phyloP scores from a whole-genome alignment of 2,329 filamentous ascomycete species.

The Daldinia eschscholtzii region DNA sequence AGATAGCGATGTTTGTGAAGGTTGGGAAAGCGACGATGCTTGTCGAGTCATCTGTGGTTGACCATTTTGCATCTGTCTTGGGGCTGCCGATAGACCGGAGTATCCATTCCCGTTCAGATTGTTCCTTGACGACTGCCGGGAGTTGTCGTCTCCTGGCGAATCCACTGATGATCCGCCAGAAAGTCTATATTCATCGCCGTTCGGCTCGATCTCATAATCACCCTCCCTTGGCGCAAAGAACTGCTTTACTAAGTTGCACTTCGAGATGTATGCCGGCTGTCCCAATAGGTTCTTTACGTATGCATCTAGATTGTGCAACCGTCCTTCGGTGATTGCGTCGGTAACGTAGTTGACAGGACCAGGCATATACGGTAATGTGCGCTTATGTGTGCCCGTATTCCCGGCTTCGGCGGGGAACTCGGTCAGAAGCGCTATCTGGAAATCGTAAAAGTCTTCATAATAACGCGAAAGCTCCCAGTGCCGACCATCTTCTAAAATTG shows the following conservation, averaged over 20 bases:
- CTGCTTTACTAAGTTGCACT: slow-evolving; percentile 85
- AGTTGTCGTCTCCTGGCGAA: slow-evolving; percentile 70
- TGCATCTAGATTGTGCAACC: slow-evolving; percentile 91
- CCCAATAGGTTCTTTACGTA: slow-evolving; percentile 93
- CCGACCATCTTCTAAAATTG: slow-evolving; percentile 87
- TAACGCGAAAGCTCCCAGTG: slow-evolving; percentile 95
- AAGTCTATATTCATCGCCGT: slow-evolving; percentile 80
- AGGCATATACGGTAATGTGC: slow-evolving; percentile 95
- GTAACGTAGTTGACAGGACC: slow-evolving; percentile 98
- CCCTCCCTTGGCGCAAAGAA: slow-evolving; percentile 92
- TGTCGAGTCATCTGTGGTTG: slow-evolving; percentile 60
- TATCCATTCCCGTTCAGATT: slow-evolving; percentile 72
- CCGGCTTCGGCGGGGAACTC: slow-evolving; percentile 94
- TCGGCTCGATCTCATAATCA: slow-evolving; percentile 90
- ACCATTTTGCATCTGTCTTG: slow-evolving; percentile 59
- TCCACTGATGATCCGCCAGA: slow-evolving; percentile 76
- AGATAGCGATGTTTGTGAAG: slow-evolving; percentile 69
- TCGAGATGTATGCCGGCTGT: slow-evolving; percentile 86
- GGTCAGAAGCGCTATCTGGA: slow-evolving; percentile 94
- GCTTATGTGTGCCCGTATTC: slow-evolving; percentile 81
- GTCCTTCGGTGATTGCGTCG: slow-evolving; percentile 94
- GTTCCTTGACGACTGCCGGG: slow-evolving; percentile 73
- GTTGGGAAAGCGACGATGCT: slow-evolving; percentile 63
- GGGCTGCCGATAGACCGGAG: slow-evolving; percentile 65
- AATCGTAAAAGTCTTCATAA: slow-evolving; percentile 99